These are phyloP conservation scores for Naganishia vishniacii DNA, from an alignment of 768 basidiomycete genomes.

Conservation along the genomic window DNA sequence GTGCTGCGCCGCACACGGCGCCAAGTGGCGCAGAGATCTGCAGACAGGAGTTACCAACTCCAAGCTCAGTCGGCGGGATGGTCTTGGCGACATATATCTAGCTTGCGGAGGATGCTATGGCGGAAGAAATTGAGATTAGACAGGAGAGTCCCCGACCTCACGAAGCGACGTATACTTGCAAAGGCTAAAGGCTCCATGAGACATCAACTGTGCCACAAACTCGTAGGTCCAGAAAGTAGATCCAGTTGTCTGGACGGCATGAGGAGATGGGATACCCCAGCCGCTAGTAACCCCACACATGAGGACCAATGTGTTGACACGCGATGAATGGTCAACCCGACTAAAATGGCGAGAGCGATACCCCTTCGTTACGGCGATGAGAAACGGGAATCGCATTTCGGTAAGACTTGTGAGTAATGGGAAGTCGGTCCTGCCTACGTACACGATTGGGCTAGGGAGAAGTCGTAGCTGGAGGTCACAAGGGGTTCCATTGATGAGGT, in stretches of 20 bases:
- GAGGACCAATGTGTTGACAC: not conserved
- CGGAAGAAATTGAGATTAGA: not conserved
- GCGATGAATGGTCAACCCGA: not conserved
- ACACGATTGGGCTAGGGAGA: not conserved
- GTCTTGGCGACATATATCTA: not conserved
- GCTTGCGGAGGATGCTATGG: not conserved
- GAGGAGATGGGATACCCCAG: not conserved
- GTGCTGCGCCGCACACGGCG: not conserved
- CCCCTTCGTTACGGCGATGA: not conserved
- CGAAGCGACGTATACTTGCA: not conserved
- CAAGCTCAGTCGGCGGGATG: not conserved
- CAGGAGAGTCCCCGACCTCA: too few species aligned
- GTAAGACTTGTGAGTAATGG: too few species aligned
- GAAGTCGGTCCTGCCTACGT: not conserved
- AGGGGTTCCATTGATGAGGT: not conserved
- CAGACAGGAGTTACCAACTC: not conserved
- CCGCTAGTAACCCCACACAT: not conserved
- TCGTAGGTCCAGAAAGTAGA: not conserved
- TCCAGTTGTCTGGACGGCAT: not conserved
- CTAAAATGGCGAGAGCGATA: not conserved
- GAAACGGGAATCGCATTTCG: not conserved
- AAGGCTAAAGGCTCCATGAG: not conserved
- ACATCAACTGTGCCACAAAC: not conserved
- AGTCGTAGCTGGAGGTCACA: not conserved
- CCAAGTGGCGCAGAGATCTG: not conserved